Evolutionary conservation across 73 alveolate genomes (phyloP).

Genomic region (Stentor coeruleus): DNA sequence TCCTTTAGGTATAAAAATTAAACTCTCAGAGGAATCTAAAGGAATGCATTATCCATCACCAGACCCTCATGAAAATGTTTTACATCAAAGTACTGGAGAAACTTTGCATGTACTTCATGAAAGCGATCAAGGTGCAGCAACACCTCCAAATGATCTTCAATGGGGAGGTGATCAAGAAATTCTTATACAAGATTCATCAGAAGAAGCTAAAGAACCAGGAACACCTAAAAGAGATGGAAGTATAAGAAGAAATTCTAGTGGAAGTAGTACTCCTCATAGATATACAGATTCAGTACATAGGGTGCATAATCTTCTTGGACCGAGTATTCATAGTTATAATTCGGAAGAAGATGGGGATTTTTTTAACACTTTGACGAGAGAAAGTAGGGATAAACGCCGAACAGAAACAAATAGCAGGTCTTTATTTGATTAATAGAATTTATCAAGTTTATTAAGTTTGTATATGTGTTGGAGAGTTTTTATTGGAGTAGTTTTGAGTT

Average conservation of each 20-base stretch:
- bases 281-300: neutral
- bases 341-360: neutral
- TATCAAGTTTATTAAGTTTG: too few relatives aligned
- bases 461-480: too few relatives aligned
- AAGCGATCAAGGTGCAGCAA: neutral
- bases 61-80: neutral
- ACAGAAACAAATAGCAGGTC: neutral
- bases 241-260: constrained; percentile 3
- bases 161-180: neutral
- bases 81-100: constrained; percentile 11
- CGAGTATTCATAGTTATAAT: neutral
- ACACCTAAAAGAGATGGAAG: constrained; percentile 15
- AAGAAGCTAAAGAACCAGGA: constrained; percentile 20
- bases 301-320: neutral
- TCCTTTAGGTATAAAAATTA: too few relatives aligned
- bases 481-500: too few relatives aligned
- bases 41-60: constrained; percentile 7
- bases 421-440: neutral
- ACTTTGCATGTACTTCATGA: neutral
- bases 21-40: neutral
- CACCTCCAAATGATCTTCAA: constrained; percentile 15
- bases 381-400: neutral
- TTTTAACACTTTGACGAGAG: neutral
- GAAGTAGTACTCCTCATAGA: neutral
- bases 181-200: neutral